These are phyloP conservation scores for Exophiala xenobiotica DNA, from an alignment of 2,329 filamentous ascomycete genomes.

Conservation along the genomic window DNA sequence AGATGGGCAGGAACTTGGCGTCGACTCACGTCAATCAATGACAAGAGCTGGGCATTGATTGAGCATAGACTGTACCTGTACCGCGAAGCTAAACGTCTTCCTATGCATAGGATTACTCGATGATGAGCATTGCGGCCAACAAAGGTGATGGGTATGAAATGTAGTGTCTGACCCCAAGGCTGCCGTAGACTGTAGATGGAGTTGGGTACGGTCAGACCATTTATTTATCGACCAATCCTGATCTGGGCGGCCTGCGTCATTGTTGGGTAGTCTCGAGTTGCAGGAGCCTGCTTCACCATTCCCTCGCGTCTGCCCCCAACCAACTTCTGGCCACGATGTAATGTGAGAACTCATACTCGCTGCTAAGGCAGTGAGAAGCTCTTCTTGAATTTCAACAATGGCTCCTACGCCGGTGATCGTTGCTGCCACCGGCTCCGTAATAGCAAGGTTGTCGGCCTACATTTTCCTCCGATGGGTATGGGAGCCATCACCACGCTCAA, in stretches of 20 bases:
- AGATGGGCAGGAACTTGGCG: conserved; percentile 35
- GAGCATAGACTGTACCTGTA: too few species aligned
- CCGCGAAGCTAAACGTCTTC: too few species aligned
- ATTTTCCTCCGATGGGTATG: conserved; percentile 48
- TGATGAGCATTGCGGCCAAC: too few species aligned
- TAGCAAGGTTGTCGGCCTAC: conserved; percentile 39
- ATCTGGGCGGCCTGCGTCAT: conserved; percentile 11
- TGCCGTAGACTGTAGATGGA: background rate
- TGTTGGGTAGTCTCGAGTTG: background rate
- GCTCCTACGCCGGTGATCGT: conserved; percentile 35
- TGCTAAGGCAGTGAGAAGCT: conserved; percentile 20
- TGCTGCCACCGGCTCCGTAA: conserved; percentile 39
- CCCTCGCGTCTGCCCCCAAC: background rate
- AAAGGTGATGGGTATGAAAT: too few species aligned
- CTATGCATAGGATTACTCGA: too few species aligned
- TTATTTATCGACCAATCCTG: background rate
- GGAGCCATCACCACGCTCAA: background rate
- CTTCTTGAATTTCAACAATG: conserved; percentile 31
- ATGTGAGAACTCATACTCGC: conserved; percentile 1
- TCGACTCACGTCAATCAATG: conserved; percentile 15
- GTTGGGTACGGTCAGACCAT: background rate
- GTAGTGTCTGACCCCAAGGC: background rate
- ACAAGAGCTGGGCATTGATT: too few species aligned
- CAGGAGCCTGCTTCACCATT: conserved; percentile 11
- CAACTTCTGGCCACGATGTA: conserved; percentile 1